Conservation (phyloP, 2,329 filamentous ascomycete species). For the Fusarium longipes region DNA sequence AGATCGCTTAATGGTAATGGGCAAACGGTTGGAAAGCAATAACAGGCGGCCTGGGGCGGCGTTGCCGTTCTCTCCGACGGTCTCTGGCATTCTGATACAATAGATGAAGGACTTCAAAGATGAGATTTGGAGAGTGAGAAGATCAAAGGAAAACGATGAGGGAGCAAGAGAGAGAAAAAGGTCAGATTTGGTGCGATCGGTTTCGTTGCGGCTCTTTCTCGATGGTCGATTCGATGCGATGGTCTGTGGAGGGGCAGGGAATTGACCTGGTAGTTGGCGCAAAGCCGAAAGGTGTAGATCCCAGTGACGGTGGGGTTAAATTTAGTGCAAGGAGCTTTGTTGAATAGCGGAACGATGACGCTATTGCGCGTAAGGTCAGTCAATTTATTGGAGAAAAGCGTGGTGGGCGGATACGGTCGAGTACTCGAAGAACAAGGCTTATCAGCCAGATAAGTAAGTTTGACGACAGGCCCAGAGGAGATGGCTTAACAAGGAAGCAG, state of each 20-base stretch:
- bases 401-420: conserved; percentile 25
- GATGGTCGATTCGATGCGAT: conserved; percentile 31
- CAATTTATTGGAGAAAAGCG: conserved; percentile 44
- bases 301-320: conserved; percentile 42
- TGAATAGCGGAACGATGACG: conserved; percentile 43
- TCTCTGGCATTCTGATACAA: conserved; percentile 51
- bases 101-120: neutral
- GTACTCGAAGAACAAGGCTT: conserved; percentile 25
- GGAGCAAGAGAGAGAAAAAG: conserved; percentile 12
- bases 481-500: neutral
- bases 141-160: conserved; percentile 9
- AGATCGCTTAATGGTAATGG: conserved; percentile 94
- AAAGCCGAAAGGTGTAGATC: conserved; percentile 41
- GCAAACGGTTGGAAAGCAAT: conserved; percentile 92
- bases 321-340: conserved; percentile 43
- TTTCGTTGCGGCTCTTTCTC: conserved; percentile 36
- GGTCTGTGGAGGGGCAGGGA: conserved; percentile 46
- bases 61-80: conserved; percentile 50
- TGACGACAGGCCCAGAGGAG: neutral
- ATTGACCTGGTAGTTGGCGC: conserved; percentile 40
- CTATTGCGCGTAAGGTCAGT: conserved; percentile 45
- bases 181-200: conserved; percentile 7
- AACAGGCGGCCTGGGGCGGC: conserved; percentile 69
- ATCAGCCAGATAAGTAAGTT: conserved; percentile 6
- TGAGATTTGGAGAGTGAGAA: neutral